phyloP scores from a whole-genome alignment of 1,139 yeast species.

The Pichia sp. region DNA sequence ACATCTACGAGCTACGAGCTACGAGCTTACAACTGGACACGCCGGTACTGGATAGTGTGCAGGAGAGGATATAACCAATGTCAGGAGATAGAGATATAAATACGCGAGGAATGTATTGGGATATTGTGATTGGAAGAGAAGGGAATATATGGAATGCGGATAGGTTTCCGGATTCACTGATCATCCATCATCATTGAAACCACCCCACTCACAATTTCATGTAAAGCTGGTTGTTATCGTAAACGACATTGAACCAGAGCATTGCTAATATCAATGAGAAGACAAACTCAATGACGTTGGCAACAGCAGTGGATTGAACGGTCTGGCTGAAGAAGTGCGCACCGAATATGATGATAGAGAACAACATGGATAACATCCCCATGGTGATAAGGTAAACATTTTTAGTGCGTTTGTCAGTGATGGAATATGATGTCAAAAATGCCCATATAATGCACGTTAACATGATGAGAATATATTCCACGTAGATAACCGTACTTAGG shows the following conservation, averaged over 20 bases:
- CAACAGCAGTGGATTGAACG: constrained; percentile 16
- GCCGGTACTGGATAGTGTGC: too few relatives aligned
- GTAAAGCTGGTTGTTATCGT: constrained; percentile 14
- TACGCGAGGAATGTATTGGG: too few relatives aligned
- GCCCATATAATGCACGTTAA: constrained; percentile 16
- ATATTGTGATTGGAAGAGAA: too few relatives aligned
- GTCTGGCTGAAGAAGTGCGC: constrained; percentile 10
- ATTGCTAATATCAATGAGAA: constrained; percentile 17
- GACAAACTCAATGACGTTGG: constrained; percentile 19
- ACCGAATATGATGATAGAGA: constrained; percentile 13
- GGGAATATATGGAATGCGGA: too few relatives aligned
- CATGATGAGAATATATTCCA: constrained; percentile 18
- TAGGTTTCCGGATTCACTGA: too few relatives aligned
- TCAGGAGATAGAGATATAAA: too few relatives aligned
- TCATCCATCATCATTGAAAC: too few relatives aligned
- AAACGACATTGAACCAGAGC: constrained; percentile 22
- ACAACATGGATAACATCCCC: constrained; percentile 12
- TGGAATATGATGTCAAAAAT: constrained; percentile 14
- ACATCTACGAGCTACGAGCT: too few relatives aligned
- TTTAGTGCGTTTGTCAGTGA: constrained; percentile 12
- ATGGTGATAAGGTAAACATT: constrained; percentile 14
- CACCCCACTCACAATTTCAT: not conserved
- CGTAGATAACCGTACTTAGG: constrained; percentile 20
- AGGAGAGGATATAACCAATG: too few relatives aligned
- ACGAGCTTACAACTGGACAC: too few relatives aligned